Conservation (phyloP, 2,329 filamentous ascomycete genomes). For the Fusarium cicatricum region DNA sequence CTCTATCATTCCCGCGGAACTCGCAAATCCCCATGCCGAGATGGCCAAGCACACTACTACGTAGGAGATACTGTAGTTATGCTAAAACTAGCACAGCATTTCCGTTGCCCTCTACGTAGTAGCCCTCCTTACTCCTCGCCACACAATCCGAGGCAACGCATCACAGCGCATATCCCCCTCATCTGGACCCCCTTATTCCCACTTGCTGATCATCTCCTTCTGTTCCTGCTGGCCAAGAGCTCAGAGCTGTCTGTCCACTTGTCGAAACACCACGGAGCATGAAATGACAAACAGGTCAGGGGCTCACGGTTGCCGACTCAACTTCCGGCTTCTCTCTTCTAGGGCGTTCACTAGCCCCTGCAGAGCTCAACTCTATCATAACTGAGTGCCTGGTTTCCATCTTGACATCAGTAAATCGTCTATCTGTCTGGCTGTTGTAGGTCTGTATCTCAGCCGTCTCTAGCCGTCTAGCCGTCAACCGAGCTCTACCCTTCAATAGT, state of each 20-base stretch:
- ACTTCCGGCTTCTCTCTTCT: not conserved
- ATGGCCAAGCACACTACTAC: not conserved
- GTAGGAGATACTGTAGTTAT: not conserved
- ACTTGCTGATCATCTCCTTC: conserved; percentile 16
- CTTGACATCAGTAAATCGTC: conserved; percentile 4
- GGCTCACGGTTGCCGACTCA: conserved; percentile 1
- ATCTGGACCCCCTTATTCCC: conserved; percentile 4
- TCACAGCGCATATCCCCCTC: conserved; percentile 9
- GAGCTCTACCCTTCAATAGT: not conserved
- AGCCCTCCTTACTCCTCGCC: conserved; percentile 5
- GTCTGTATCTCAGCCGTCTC: conserved; percentile 14
- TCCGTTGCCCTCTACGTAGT: conserved; percentile 2
- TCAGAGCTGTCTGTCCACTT: conserved; percentile 7
- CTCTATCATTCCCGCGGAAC: not conserved
- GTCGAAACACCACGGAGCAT: conserved; percentile 19
- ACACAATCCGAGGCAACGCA: conserved; percentile 20
- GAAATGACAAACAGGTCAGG: not conserved
- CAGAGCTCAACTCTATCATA: conserved; percentile 7
- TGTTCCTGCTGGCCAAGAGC: not conserved
- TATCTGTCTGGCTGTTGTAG: conserved; percentile 8
- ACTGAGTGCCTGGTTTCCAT: not conserved
- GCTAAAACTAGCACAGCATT: conserved; percentile 3
- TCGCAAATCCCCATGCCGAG: not conserved
- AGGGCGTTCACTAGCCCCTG: conserved; percentile 11
- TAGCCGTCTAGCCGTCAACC: conserved; percentile 16